Evolutionary conservation across 305 asterid genomes (phyloP).

Genomic region (Solanum hybrid): DNA sequence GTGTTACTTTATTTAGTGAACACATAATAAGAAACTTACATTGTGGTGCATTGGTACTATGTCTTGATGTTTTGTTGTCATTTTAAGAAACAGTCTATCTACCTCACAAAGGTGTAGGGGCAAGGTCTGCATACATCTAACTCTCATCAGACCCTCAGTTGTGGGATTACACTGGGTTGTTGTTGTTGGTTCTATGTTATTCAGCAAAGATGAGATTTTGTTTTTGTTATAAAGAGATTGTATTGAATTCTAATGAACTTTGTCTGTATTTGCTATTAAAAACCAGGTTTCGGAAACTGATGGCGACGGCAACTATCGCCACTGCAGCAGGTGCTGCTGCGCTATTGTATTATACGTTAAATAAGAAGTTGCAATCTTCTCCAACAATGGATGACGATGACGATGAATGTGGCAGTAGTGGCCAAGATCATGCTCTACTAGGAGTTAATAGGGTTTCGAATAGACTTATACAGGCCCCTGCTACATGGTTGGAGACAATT

Average conservation of each 20-base stretch:
- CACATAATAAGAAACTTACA: not conserved
- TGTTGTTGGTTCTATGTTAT: not conserved
- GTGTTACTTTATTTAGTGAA: not conserved
- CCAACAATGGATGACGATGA: slow-evolving; percentile 33
- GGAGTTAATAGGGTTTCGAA: slow-evolving; percentile 68
- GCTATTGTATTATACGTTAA: slow-evolving; percentile 75
- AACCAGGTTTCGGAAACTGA: slow-evolving; percentile 43
- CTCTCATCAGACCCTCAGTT: not conserved
- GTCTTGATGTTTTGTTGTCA: not conserved
- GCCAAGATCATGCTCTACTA: slow-evolving; percentile 35
- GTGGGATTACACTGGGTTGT: not conserved
- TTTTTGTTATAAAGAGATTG: not conserved
- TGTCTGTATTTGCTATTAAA: not conserved
- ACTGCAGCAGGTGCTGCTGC: slow-evolving; percentile 99
- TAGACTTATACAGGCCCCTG: slow-evolving; percentile 94
- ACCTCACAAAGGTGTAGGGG: not conserved
- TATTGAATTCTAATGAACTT: not conserved
- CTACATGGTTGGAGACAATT: slow-evolving; percentile 92
- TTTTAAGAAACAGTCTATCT: not conserved
- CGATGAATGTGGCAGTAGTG: slow-evolving; percentile 44
- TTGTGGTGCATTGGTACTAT: not conserved
- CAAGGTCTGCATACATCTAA: not conserved
- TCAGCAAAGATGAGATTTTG: not conserved
- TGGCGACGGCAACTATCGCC: slow-evolving; percentile 99
- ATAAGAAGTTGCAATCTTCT: slow-evolving; percentile 49